Evolutionary conservation across 768 basidiomycete genomes (phyloP).

Genomic region (Albatrellus ellisii): DNA sequence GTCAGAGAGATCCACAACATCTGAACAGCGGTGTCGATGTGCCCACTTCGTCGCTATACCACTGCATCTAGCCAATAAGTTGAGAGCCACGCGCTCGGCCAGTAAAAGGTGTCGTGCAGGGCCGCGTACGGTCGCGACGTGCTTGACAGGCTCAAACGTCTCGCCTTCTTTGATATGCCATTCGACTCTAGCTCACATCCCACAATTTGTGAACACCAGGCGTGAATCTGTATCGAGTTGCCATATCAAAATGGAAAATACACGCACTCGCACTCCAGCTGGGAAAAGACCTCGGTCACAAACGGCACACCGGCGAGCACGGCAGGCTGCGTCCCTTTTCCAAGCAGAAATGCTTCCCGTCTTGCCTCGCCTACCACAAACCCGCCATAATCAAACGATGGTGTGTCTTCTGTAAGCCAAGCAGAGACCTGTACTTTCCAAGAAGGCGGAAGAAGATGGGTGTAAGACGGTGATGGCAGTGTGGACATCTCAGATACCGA

Average conservation of each 20-base stretch:
- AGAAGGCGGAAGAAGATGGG: conserved; percentile 81
- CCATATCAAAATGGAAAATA: not conserved
- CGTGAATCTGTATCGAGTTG: too few species aligned
- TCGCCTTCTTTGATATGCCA: conserved; percentile 90
- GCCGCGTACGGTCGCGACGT: conserved; percentile 85
- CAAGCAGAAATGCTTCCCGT: conserved; percentile 79
- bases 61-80: conserved; percentile 87
- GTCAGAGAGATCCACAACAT: not conserved
- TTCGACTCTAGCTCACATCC: conserved; percentile 48
- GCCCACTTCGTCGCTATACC: conserved; percentile 91
- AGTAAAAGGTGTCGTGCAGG: conserved; percentile 79
- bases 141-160: conserved; percentile 63
- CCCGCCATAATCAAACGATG: conserved; percentile 93
- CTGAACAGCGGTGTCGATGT: not conserved
- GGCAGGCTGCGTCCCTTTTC: conserved; percentile 68
- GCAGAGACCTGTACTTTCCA: conserved; percentile 73
- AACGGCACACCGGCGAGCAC: conserved; percentile 94
- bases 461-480: conserved; percentile 20
- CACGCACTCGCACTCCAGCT: conserved; percentile 82
- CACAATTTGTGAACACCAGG: not conserved
- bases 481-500: too few species aligned
- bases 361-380: conserved; percentile 88
- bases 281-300: conserved; percentile 83
- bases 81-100: conserved; percentile 88
- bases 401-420: conserved; percentile 91